Evolutionary conservation across 371 early-diverging fungal genomes (phyloP).

Genomic region (Rhizopus stolonifer): DNA sequence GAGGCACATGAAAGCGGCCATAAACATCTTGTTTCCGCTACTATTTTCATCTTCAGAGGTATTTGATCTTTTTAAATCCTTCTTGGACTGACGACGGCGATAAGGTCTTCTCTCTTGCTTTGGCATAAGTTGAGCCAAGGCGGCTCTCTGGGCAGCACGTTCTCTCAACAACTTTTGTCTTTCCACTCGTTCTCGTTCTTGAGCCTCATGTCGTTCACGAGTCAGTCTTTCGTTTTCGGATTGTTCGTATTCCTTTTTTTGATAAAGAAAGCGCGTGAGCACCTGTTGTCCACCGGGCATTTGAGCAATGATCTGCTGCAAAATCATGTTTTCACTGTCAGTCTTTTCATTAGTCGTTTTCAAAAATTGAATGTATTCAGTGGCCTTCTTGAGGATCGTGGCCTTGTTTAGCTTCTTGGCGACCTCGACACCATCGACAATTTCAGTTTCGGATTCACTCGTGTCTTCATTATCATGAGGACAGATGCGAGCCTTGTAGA

Average conservation of each 20-base stretch:
- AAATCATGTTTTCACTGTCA: constrained; percentile 48
- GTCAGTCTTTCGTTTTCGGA: constrained; percentile 19
- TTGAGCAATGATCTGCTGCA: constrained; percentile 48
- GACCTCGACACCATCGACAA: constrained; percentile 61
- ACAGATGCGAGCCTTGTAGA: constrained; percentile 51
- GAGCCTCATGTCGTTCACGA: constrained; percentile 26
- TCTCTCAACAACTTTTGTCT: constrained; percentile 24
- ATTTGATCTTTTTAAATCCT: constrained; percentile 1
- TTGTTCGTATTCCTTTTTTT: constrained; percentile 24
- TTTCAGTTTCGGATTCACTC: constrained; percentile 45
- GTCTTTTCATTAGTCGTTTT: constrained; percentile 52
- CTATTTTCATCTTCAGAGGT: constrained; percentile 5
- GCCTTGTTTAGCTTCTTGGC: constrained; percentile 87
- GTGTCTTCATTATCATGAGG: constrained; percentile 30
- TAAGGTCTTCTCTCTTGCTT: constrained; percentile 31
- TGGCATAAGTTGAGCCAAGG: constrained; percentile 29
- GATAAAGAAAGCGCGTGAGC: constrained; percentile 25
- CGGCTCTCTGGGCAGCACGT: constrained; percentile 33
- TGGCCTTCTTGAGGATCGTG: constrained; percentile 78
- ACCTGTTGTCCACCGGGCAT: constrained; percentile 53
- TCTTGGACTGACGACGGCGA: constrained; percentile 16
- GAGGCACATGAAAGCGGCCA: constrained; percentile 46
- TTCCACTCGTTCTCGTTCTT: constrained; percentile 25
- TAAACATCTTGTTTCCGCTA: constrained; percentile 23
- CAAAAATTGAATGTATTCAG: constrained; percentile 80